phyloP scores from a whole-genome alignment of 1,139 yeast genomes.

The Suhomyces terraborum region DNA sequence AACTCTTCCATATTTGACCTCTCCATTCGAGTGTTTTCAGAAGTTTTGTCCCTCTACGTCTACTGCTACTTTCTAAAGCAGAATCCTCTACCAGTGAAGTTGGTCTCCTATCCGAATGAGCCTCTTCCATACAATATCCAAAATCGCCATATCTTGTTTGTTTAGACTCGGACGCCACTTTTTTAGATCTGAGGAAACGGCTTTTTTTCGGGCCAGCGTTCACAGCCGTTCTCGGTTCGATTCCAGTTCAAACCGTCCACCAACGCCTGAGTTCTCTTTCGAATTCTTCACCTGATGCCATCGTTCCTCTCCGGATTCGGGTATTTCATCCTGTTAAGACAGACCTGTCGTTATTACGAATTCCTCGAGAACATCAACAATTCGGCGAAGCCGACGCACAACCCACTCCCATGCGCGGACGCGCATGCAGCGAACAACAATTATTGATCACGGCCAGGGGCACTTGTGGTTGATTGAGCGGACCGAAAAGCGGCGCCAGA shows the following conservation, averaged over 20 bases:
- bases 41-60: too few relatives aligned
- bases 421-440: constrained; percentile 2
- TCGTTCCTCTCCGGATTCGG: neutral
- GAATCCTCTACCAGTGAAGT: too few relatives aligned
- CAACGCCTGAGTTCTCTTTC: neutral
- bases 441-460: neutral
- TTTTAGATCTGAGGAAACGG: neutral
- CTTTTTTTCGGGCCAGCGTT: neutral
- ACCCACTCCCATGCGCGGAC: neutral
- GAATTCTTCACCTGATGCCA: neutral
- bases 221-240: neutral
- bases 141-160: too few relatives aligned
- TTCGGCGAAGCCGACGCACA: neutral
- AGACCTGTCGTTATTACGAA: neutral
- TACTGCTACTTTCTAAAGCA: too few relatives aligned
- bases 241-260: too few relatives aligned
- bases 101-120: too few relatives aligned
- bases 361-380: neutral
- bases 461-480: too few relatives aligned
- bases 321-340: neutral
- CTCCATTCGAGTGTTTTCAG: too few relatives aligned
- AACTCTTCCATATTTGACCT: too few relatives aligned
- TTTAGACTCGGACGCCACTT: too few relatives aligned
- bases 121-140: too few relatives aligned
- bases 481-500: too few relatives aligned